Base-by-base conservation (phyloP, 441 rosid species). In the Euphorbia schlechtendalii region DNA sequence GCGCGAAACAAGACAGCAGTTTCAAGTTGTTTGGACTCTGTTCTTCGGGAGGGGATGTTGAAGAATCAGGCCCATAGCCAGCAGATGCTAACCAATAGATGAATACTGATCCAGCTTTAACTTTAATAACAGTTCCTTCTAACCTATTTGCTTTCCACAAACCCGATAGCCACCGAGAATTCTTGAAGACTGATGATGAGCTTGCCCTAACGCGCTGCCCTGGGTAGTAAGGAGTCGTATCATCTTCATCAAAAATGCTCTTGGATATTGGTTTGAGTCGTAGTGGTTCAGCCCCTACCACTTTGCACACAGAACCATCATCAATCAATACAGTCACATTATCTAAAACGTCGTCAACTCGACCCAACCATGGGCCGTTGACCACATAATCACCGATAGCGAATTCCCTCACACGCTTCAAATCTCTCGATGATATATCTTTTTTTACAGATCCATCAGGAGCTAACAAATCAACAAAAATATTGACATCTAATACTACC, bases 31-130 rank as follows among this genome's bases (percentile, higher is more conserved):
- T 85, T 25, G 98, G 95, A 82, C 77, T 83, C 79, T 94, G 98
- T 74, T 91, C 94, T 76, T 89, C 96, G 30, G 94, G 81, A 65
- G 99, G 99, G 69, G 94, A 69, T 64, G 80, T 86, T 69, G 94
- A 82, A 75, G 94, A 89, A 81, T 89, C 82, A 55, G 89, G 88
- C 18, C 98, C 99, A 77, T 78, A 83, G 55, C 94, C 96, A 78
- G 96, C 92, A 56, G 99, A 94, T 55, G 99, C 94, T 73, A 95
- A 88, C 99, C 99, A 95, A 74, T 84, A 89, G 52, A 92, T 77
- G 75, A 87, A 91, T 61, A 85, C 86, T 13, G 98, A 84, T 56
- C 95, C 99, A 18, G 87, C 82, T 3, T 87, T 76, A 61, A 95
- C 99, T 72, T 86, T 88, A 60, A 85, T 88, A 56, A 95, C 97